Percentiles rank a stretch among this genome's conserved stretches.
These are phyloP conservation scores for Spathaspora sp. DNA, from an alignment of 805 yeast genomes.

Conservation along the genomic window DNA sequence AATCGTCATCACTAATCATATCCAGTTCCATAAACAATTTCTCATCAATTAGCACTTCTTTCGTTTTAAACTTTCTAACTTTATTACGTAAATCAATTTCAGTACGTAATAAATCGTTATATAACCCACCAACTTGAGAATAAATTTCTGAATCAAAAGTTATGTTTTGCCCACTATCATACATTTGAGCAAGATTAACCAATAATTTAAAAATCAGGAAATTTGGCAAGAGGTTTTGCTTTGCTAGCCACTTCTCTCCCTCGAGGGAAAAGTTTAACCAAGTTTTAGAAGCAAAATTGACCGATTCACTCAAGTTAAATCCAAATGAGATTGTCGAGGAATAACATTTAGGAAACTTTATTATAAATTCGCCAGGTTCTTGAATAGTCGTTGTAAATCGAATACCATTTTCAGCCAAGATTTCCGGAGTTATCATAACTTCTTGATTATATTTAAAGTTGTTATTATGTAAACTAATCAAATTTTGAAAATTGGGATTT, in stretches of 20 bases:
- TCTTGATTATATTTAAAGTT: conserved; percentile 35
- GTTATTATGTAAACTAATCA: conserved; percentile 14
- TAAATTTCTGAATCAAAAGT: conserved; percentile 35
- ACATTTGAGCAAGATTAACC: conserved; percentile 41
- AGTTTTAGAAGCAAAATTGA: conserved; percentile 50
- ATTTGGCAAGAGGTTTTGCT: conserved; percentile 47
- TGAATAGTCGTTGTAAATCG: conserved; percentile 47
- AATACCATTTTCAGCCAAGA: conserved; percentile 47
- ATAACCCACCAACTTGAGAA: conserved; percentile 27
- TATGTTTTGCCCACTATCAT: conserved; percentile 27
- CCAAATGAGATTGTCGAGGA: conserved; percentile 53
- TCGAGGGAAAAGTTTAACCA: conserved; percentile 53
- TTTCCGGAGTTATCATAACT: conserved; percentile 46
- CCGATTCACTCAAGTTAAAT: conserved; percentile 51
- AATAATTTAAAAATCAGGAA: conserved; percentile 51
- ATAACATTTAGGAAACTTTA: conserved; percentile 56
- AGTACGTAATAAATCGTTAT: conserved; percentile 26
- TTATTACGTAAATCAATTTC: conserved; percentile 44
- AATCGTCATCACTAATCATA: conserved; percentile 50
- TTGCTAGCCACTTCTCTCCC: conserved; percentile 48
- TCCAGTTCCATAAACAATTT: conserved; percentile 28
- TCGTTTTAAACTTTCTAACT: conserved; percentile 24
- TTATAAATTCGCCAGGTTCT: conserved; percentile 56
- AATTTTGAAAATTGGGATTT: conserved; percentile 20
- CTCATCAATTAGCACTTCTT: conserved; percentile 30